Evolutionary conservation across 306 rosid genomes (phyloP).

Genomic region (Lotus japonicus): DNA sequence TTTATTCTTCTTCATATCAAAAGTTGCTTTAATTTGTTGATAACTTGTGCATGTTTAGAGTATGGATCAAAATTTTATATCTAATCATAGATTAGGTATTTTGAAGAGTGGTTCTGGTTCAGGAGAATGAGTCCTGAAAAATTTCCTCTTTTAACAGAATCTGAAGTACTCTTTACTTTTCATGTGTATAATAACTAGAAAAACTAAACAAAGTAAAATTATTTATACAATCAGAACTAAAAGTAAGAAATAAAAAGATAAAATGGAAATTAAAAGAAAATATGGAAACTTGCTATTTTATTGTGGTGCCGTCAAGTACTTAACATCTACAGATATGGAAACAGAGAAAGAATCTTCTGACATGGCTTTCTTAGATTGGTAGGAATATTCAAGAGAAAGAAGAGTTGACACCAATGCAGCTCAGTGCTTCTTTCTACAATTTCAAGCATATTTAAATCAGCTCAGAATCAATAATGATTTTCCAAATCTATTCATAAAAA

Average conservation of each 20-base stretch:
- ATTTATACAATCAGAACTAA: no score
- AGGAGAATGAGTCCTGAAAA: neutral
- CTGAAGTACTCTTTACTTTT: neutral
- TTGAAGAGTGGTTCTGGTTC: neutral
- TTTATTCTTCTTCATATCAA: no score
- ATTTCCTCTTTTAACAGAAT: neutral
- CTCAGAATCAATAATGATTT: no score
- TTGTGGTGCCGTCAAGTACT: neutral
- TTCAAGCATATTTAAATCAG: neutral
- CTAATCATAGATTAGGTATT: neutral
- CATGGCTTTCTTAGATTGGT: neutral
- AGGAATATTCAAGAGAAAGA: constrained; percentile 4
- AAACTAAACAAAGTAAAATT: no score
- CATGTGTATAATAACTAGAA: no score
- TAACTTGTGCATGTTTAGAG: neutral
- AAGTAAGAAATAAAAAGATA: no score
- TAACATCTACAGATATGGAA: neutral
- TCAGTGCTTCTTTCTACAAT: neutral
- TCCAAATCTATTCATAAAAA: no score
- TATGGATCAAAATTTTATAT: neutral
- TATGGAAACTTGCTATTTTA: neutral
- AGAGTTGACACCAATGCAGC: neutral
- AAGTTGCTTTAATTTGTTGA: neutral
- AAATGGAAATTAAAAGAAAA: no score
- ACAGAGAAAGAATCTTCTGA: neutral